Evolutionary conservation across 305 asterid genomes (phyloP), one percentile per base, ranked within the genome.

Genomic region (Fraxinus velutina): DNA sequence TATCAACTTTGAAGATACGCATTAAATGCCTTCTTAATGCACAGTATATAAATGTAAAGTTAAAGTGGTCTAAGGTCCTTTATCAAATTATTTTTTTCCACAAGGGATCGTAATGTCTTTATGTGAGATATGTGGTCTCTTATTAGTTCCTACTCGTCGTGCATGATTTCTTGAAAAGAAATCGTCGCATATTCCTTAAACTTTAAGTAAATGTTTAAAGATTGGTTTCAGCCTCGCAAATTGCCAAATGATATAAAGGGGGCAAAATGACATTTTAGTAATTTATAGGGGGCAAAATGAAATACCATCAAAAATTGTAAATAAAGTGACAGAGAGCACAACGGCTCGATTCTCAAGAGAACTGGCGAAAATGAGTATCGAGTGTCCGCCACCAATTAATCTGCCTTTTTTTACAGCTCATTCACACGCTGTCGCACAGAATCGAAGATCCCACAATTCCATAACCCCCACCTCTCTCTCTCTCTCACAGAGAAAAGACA

Each of bases 341-440:
- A 72, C 82, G 85, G 88, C 88, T 83, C 89, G 83, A 80, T 80
- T 87, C 60, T 80, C 89, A 17, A 84, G 86, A 85, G 30, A 27
- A 60, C 47, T 66, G 24, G 37, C 33, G 80, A 60, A 36, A 42
- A 78, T 29, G 78, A 33, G 73, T 0, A 32, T 24, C 17, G 52
- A 68, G 8, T 27, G 29, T 42, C 34, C 12, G 42, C 84, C 66
- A 52, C 75, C 60, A 30, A 77, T 75, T 4, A 75, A 75, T 75
- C 52, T 78, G 80, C 24, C 85, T 39, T 81, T 79, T 75, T 68
- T 79, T 85, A 75, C 89, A 86, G 75, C 85, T 70, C 80, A 81
- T 17, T 62, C 80, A 32, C 60, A 68, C 76, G 32, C 60, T 24
- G n/a, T 44, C 78, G 5, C 81, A 32, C 34, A 17, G 50, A 34